phyloP scores from a whole-genome alignment of 768 basidiomycete genomes.

The Leccinum obscurum region DNA sequence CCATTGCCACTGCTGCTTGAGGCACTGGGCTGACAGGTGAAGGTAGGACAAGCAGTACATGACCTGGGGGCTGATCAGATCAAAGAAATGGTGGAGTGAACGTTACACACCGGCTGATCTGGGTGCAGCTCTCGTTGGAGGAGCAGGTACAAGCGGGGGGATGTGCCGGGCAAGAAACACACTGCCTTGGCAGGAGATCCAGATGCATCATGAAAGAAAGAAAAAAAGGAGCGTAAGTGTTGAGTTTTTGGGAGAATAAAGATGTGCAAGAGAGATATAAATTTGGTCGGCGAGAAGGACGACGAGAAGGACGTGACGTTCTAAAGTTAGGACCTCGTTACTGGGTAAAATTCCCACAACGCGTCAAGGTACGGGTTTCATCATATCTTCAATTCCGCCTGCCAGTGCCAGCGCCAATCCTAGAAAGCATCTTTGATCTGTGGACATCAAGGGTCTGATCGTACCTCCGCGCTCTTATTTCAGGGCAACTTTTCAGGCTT shows the following conservation, averaged over 20 bases:
- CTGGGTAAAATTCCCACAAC: neutral
- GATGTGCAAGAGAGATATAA: slow-evolving; percentile 20
- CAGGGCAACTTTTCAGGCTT: neutral
- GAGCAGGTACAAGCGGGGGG: slow-evolving; percentile 54
- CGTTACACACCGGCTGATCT: slow-evolving; percentile 54
- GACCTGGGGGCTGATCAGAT: slow-evolving; percentile 40
- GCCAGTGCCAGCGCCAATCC: neutral
- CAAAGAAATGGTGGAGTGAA: neutral
- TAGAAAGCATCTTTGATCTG: too few species aligned
- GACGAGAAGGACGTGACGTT: neutral
- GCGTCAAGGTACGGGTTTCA: neutral
- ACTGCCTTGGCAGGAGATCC: slow-evolving; percentile 44
- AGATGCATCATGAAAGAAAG: slow-evolving; percentile 30
- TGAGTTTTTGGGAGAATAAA: slow-evolving; percentile 17
- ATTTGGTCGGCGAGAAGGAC: slow-evolving; percentile 21
- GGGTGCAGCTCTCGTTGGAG: slow-evolving; percentile 55
- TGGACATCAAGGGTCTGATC: neutral
- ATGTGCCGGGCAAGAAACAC: slow-evolving; percentile 51
- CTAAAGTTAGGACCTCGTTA: slow-evolving; percentile 11
- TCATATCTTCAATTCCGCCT: neutral
- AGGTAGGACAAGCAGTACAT: slow-evolving; percentile 55
- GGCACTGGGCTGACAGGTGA: slow-evolving; percentile 47
- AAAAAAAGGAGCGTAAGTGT: slow-evolving; percentile 37
- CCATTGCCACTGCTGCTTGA: slow-evolving; percentile 29
- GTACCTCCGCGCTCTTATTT: neutral